A percentile compares a stretch with the other conserved stretches of the same genome.
These are phyloP conservation scores for Tetrapisispora fleetii DNA, from an alignment of 805 yeast species.

Conservation along the genomic window DNA sequence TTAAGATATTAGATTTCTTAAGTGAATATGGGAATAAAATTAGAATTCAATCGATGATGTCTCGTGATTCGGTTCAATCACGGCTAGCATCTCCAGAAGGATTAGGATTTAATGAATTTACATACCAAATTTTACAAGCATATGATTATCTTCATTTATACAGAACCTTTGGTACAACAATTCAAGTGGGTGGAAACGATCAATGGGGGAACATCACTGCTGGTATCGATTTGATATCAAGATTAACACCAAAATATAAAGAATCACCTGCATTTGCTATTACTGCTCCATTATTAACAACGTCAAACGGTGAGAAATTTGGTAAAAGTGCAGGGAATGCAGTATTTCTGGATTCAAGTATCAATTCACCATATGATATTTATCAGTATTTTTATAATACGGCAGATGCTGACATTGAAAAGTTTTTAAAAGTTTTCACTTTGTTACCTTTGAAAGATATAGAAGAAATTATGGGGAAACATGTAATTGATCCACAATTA, in stretches of 20 bases:
- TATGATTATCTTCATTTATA: conserved; percentile 83
- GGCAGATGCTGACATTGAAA: conserved; percentile 64
- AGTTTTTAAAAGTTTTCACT: conserved; percentile 67
- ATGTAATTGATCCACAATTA: conserved; percentile 46
- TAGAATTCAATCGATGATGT: conserved; percentile 77
- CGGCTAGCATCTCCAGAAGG: conserved; percentile 64
- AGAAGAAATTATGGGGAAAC: conserved; percentile 41
- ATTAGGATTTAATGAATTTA: conserved; percentile 86
- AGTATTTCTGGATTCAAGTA: conserved; percentile 64
- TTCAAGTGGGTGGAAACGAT: conserved; percentile 94
- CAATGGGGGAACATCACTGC: conserved; percentile 99
- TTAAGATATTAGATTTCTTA: conserved; percentile 69
- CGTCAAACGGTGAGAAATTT: conserved; percentile 84
- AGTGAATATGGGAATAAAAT: conserved; percentile 68
- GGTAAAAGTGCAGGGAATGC: conserved; percentile 98
- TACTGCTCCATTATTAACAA: conserved; percentile 83
- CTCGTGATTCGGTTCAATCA: conserved; percentile 75
- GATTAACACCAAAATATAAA: conserved; percentile 34
- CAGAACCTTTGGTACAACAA: conserved; percentile 43
- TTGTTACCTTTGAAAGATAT: conserved; percentile 59
- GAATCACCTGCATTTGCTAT: conserved; percentile 49
- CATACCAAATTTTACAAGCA: conserved; percentile 89
- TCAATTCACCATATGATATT: conserved; percentile 71
- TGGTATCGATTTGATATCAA: conserved; percentile 75
- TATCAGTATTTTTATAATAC: conserved; percentile 79